Percentiles rank a stretch among this genome's conserved stretches.
Evolutionary conservation across 768 basidiomycete species (phyloP).

Genomic region (Lactifluus piperatus): DNA sequence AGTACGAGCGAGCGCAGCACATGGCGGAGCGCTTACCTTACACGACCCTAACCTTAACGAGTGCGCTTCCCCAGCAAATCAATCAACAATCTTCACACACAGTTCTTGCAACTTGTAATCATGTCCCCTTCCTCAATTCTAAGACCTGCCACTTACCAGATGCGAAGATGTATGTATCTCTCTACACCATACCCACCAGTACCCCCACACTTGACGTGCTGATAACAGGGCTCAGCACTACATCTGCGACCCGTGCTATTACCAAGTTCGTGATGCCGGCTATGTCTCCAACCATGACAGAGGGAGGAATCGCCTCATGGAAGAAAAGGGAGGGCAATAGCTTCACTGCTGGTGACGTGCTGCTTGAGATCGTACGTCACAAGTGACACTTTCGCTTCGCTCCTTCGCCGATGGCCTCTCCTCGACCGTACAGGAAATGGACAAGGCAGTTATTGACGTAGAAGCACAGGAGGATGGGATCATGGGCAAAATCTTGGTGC

Average conservation of each 20-base stretch:
- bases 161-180: slow-evolving; percentile 4
- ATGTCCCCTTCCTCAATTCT: slow-evolving; percentile 7
- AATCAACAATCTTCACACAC: no score
- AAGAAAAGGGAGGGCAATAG: slow-evolving; percentile 80
- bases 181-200: neutral
- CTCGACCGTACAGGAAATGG: slow-evolving; percentile 60
- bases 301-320: slow-evolving; percentile 87
- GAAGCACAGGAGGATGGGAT: slow-evolving; percentile 97
- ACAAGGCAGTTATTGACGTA: slow-evolving; percentile 96
- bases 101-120: no score
- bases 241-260: slow-evolving; percentile 45
- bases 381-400: neutral
- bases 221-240: slow-evolving; percentile 45
- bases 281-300: slow-evolving; percentile 96
- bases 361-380: slow-evolving; percentile 76
- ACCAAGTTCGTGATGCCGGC: slow-evolving; percentile 87
- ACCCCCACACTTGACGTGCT: neutral
- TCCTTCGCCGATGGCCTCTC: neutral
- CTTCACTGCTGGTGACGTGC: slow-evolving; percentile 73
- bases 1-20: no score
- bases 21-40: no score
- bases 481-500: slow-evolving; percentile 85
- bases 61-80: no score
- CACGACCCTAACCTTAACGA: no score
- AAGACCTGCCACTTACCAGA: slow-evolving; percentile 1